Conservation (phyloP, 768 basidiomycete genomes). For the Tephrocybe sp. region DNA sequence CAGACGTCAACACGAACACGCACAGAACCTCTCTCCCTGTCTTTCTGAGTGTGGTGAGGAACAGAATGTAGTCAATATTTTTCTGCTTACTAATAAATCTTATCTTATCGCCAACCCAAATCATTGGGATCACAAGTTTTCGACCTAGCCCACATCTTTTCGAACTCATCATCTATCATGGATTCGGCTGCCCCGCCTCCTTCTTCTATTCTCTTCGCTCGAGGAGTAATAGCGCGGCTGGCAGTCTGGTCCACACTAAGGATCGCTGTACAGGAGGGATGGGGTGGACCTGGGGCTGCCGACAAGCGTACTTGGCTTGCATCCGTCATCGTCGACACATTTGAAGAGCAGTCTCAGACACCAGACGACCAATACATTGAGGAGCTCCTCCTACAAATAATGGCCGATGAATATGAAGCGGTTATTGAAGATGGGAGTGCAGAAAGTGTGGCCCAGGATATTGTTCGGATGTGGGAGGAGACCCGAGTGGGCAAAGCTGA, state of each 20-base stretch:
- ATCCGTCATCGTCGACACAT: constrained; percentile 76
- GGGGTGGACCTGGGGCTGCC: constrained; percentile 77
- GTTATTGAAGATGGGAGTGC: constrained; percentile 85
- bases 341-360: constrained; percentile 52
- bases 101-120: too few species aligned
- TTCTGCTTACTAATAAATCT: constrained; percentile 5
- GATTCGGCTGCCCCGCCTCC: constrained; percentile 35
- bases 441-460: constrained; percentile 68
- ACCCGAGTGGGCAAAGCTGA: constrained; percentile 44
- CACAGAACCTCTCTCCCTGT: constrained; percentile 25
- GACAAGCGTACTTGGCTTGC: constrained; percentile 87
- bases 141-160: constrained; percentile 17
- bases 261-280: constrained; percentile 80
- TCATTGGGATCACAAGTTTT: too few species aligned
- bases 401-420: constrained; percentile 87
- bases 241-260: constrained; percentile 84
- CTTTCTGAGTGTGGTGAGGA: constrained; percentile 18
- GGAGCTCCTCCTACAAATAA: constrained; percentile 76
- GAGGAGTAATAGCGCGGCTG: constrained; percentile 82
- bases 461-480: constrained; percentile 68
- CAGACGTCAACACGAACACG: too few species aligned
- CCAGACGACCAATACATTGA: constrained; percentile 78
- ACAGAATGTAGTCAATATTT: not conserved
- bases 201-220: constrained; percentile 73
- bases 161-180: constrained; percentile 22